A percentile compares a stretch with the other conserved stretches of the same genome.
Conservation (phyloP, 768 basidiomycete species). For the Polyporus arcularius region DNA sequence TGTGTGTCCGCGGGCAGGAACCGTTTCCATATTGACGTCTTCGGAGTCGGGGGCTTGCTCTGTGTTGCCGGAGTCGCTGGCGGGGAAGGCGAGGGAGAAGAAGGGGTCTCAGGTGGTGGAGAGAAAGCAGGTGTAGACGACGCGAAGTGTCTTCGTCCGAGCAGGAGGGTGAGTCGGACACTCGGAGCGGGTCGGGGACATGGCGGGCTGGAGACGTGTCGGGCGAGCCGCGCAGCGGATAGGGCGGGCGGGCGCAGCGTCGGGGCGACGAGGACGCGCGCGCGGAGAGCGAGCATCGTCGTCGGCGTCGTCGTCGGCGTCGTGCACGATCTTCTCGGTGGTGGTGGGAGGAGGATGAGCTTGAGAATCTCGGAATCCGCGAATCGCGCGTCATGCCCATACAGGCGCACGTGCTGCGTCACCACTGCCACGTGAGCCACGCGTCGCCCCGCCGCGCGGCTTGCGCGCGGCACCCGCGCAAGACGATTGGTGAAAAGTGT, state of each 20-base stretch:
- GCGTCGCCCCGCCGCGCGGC: background rate
- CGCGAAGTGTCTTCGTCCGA: background rate
- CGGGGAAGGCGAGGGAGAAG: background rate
- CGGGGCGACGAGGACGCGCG: constrained; percentile 7
- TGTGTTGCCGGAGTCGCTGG: background rate
- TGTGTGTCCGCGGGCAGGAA: constrained; percentile 17
- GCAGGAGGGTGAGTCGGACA: background rate
- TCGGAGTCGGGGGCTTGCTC: background rate
- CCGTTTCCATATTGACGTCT: constrained; percentile 19
- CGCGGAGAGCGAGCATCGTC: constrained; percentile 17
- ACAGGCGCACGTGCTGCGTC: background rate
- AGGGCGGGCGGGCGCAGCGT: background rate
- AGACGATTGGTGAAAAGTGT: no score
- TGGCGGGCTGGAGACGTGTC: constrained; percentile 16
- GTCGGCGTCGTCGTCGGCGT: constrained; percentile 1
- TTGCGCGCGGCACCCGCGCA: no score
- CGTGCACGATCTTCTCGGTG: no score
- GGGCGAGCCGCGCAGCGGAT: constrained; percentile 8
- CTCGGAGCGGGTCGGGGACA: background rate
- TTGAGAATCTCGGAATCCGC: background rate
- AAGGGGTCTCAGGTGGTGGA: background rate
- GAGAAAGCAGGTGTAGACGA: background rate
- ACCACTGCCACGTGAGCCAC: background rate
- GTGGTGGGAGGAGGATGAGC: constrained; percentile 10
- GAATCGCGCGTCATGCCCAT: background rate